These are phyloP conservation scores for Wickerhamomyces sydowiorum DNA, from an alignment of 805 yeast species.

Conservation along the genomic window DNA sequence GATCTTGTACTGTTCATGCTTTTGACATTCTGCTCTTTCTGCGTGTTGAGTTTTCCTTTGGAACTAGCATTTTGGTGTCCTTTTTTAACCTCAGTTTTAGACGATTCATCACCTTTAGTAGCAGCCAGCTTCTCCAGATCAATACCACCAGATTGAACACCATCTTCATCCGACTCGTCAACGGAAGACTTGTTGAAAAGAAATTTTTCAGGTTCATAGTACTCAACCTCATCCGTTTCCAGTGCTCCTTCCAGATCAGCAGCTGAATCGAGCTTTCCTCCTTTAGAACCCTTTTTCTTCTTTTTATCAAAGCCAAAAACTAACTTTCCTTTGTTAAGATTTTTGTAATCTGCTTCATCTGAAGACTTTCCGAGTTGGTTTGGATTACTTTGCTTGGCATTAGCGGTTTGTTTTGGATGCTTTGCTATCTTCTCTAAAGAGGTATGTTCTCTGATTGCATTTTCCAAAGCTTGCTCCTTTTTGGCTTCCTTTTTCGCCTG, in stretches of 20 bases:
- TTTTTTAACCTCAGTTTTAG: no score
- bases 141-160: not conserved
- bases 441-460: not conserved
- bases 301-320: not conserved
- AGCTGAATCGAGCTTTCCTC: not conserved
- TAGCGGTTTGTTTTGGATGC: no score
- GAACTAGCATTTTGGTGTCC: no score
- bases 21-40: no score
- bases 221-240: slow-evolving; percentile 2
- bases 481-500: not conserved
- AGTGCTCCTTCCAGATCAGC: no score
- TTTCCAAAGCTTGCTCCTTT: not conserved
- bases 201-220: slow-evolving; percentile 7
- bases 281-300: not conserved
- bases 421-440: not conserved
- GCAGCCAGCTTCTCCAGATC: no score
- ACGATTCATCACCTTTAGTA: no score
- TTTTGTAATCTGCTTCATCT: not conserved
- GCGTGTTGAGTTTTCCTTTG: not conserved
- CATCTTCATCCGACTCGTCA: not conserved
- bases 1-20: not conserved
- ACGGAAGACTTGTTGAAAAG: slow-evolving; percentile 7
- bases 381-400: no score
- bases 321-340: not conserved
- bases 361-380: no score